These are phyloP conservation scores for Daldinia vernicosa DNA, from an alignment of 495 filamentous ascomycete genomes.

Conservation along the genomic window DNA sequence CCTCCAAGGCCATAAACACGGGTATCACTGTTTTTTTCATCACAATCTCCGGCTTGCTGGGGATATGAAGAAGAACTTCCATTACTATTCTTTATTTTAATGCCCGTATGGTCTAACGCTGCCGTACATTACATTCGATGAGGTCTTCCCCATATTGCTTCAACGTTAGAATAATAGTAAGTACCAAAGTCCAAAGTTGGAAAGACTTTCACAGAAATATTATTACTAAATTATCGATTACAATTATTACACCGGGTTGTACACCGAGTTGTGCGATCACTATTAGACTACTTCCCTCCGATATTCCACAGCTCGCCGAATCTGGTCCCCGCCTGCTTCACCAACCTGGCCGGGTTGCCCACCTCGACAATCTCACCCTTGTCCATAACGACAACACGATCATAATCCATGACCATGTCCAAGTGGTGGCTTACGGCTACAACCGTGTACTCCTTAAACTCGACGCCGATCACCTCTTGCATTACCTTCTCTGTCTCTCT, in stretches of 20 bases:
- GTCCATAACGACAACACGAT: slow-evolving; percentile 58
- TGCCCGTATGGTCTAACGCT: neutral
- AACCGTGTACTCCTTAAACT: slow-evolving; percentile 59
- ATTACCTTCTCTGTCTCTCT: slow-evolving; percentile 55
- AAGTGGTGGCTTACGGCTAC: slow-evolving; percentile 59
- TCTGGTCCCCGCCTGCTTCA: slow-evolving; percentile 42
- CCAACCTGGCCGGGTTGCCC: slow-evolving; percentile 49
- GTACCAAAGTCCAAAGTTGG: neutral
- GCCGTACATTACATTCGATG: too few relatives aligned
- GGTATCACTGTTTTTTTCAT: slow-evolving; percentile 38
- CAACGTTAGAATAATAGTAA: neutral
- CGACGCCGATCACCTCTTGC: slow-evolving; percentile 52
- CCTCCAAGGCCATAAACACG: slow-evolving; percentile 19
- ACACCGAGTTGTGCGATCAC: neutral
- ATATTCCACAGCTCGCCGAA: slow-evolving; percentile 48
- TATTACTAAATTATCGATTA: neutral
- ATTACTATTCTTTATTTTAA: neutral
- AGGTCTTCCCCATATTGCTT: too few relatives aligned
- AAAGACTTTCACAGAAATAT: neutral
- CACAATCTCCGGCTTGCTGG: slow-evolving; percentile 12
- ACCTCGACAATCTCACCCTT: slow-evolving; percentile 53
- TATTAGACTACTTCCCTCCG: slow-evolving; percentile 11
- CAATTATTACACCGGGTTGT: neutral
- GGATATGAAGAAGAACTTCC: slow-evolving; percentile 28
- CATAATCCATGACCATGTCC: slow-evolving; percentile 57